Evolutionary conservation across 2,329 filamentous ascomycete species (phyloP).

Genomic region (Akanthomyces muscarius): DNA sequence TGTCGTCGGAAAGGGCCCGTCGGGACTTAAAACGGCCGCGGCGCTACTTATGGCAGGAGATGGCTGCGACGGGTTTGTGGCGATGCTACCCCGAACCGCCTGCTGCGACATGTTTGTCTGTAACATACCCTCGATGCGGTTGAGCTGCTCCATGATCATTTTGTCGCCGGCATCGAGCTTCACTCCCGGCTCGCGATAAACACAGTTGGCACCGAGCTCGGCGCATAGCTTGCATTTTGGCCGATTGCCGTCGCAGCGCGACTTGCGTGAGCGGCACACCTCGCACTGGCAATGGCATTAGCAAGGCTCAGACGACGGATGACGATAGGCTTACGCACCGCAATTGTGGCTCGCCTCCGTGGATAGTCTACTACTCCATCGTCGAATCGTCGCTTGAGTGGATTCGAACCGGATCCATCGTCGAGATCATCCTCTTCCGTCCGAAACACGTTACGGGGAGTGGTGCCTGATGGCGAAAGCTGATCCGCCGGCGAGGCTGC

Average conservation of each 20-base stretch:
- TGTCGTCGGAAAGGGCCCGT: constrained; percentile 35
- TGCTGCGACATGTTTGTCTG: constrained; percentile 61
- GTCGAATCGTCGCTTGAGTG: constrained; percentile 58
- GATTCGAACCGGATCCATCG: constrained; percentile 39
- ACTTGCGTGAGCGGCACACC: constrained; percentile 76
- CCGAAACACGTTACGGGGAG: not conserved
- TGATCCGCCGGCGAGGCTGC: not conserved
- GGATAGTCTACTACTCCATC: constrained; percentile 61
- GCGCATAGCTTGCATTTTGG: constrained; percentile 83
- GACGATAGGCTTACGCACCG: constrained; percentile 43
- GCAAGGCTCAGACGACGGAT: constrained; percentile 2
- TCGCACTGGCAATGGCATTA: constrained; percentile 56
- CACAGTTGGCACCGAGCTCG: constrained; percentile 75
- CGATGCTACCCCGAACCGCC: constrained; percentile 39
- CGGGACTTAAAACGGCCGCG: constrained; percentile 56
- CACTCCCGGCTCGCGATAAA: constrained; percentile 81
- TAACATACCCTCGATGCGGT: constrained; percentile 73
- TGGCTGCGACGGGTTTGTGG: constrained; percentile 46
- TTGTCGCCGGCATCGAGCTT: constrained; percentile 86
- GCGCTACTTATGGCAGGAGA: constrained; percentile 63
- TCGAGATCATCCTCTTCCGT: constrained; percentile 11
- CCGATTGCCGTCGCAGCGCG: constrained; percentile 71
- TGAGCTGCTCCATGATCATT: constrained; percentile 74
- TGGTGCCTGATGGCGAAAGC: not conserved
- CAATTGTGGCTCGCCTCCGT: constrained; percentile 60